These are phyloP conservation scores for Mixia osmundae DNA, from an alignment of 1,284 basidiomycete species.

Conservation along the genomic window DNA sequence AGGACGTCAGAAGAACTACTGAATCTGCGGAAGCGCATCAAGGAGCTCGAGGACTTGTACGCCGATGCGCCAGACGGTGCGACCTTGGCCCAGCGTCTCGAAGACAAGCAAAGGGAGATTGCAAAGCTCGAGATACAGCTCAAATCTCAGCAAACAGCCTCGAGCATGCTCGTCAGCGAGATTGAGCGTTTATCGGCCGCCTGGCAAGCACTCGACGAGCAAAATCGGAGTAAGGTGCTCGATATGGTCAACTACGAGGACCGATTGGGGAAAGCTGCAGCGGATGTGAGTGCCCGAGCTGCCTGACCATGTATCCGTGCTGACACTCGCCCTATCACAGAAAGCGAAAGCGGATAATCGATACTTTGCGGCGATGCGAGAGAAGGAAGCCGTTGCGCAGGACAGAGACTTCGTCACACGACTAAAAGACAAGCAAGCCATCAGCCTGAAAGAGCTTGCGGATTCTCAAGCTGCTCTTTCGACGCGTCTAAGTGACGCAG, in stretches of 20 bases:
- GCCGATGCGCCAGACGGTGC: too few relatives aligned
- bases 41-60: too few relatives aligned
- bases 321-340: conserved; percentile 33
- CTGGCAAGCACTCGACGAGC: conserved; percentile 65
- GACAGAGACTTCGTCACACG: not conserved
- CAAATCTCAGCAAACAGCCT: conserved; percentile 30
- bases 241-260: conserved; percentile 57
- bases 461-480: not conserved
- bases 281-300: conserved; percentile 19
- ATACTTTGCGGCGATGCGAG: conserved; percentile 71
- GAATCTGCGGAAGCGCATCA: too few relatives aligned
- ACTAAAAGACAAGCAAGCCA: conserved; percentile 1
- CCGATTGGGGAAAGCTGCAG: conserved; percentile 29
- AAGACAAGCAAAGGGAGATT: not conserved
- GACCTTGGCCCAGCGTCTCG: not conserved
- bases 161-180: conserved; percentile 58
- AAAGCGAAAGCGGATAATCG: conserved; percentile 89
- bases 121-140: not conserved
- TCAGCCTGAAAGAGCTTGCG: not conserved
- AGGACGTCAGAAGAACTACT: too few relatives aligned
- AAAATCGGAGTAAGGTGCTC: conserved; percentile 61
- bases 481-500: conserved; percentile 10
- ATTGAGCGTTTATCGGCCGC: conserved; percentile 63
- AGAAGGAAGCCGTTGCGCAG: conserved; percentile 45
- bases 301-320: not conserved